A percentile compares a stretch with the other conserved stretches of the same genome.
phyloP scores from a whole-genome alignment of 805 yeast genomes.

The Metschnikowia sp. region DNA sequence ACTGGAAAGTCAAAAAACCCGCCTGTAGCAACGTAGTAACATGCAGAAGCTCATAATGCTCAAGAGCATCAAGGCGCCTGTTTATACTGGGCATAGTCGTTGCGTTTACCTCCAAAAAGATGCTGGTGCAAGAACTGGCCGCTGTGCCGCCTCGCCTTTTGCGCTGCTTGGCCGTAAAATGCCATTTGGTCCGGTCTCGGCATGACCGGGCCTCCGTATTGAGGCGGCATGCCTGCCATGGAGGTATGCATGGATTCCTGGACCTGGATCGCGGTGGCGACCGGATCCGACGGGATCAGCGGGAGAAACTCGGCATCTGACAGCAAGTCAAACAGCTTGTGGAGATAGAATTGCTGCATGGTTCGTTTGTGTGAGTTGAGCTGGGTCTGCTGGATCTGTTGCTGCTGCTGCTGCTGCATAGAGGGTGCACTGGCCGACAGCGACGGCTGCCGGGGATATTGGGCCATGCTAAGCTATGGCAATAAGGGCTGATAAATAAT shows the following conservation, averaged over 20 bases:
- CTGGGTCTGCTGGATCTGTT: constrained; percentile 18
- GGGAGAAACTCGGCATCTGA: constrained; percentile 65
- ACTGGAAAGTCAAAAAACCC: too few relatives aligned
- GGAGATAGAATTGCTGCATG: constrained; percentile 44
- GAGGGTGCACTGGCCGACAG: background rate
- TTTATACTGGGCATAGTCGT: constrained; percentile 19
- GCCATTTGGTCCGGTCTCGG: constrained; percentile 14
- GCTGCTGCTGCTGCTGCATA: constrained; percentile 10
- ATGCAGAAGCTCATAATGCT: too few relatives aligned
- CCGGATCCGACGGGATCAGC: constrained; percentile 21
- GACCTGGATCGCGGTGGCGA: constrained; percentile 15
- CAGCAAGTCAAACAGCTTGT: constrained; percentile 67
- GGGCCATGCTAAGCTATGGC: constrained; percentile 5
- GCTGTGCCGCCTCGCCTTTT: constrained; percentile 13
- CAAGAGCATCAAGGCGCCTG: constrained; percentile 4
- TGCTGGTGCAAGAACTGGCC: constrained; percentile 20
- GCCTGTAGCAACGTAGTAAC: too few relatives aligned
- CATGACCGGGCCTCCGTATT: constrained; percentile 7
- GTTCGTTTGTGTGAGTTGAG: constrained; percentile 35
- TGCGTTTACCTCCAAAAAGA: constrained; percentile 17
- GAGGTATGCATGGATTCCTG: constrained; percentile 12
- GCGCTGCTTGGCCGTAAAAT: constrained; percentile 13
- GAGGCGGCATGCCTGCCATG: constrained; percentile 9
- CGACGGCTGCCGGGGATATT: constrained; percentile 6
- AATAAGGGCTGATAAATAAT: too few relatives aligned